phyloP scores from a whole-genome alignment of 2,329 filamentous ascomycete genomes.

The Stagonosporopsis tanaceti region DNA sequence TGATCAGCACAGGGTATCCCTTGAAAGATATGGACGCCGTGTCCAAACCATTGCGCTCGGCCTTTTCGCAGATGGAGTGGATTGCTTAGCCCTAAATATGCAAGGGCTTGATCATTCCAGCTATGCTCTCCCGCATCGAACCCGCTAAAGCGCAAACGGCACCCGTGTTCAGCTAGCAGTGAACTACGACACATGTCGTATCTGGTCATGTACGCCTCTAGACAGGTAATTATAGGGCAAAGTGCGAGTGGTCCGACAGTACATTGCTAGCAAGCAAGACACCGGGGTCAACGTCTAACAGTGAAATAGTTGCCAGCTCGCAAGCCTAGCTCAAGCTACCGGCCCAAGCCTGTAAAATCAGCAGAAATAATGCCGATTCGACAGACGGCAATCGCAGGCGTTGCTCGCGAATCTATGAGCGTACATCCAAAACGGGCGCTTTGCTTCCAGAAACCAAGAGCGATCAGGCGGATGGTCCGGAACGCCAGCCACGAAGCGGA shows the following conservation, averaged over 20 bases:
- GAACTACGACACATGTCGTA: no score
- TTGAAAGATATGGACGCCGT: background rate
- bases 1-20: background rate
- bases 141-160: background rate
- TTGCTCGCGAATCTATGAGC: no score
- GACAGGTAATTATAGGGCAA: background rate
- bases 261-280: background rate
- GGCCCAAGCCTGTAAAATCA: background rate
- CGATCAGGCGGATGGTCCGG: slow-evolving; percentile 5
- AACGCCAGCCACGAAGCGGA: slow-evolving; percentile 5
- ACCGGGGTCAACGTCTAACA: background rate
- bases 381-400: no score
- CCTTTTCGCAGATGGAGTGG: background rate
- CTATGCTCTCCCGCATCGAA: background rate
- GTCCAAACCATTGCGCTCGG: background rate
- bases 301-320: background rate
- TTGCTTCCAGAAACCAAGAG: background rate
- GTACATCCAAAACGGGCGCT: background rate
- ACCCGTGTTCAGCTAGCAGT: background rate
- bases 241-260: no score
- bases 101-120: background rate
- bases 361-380: background rate
- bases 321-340: background rate
- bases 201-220: background rate
- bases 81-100: background rate